Base-by-base conservation (phyloP, 2,329 filamentous ascomycete genomes). In the Karstenula rhodostoma region DNA sequence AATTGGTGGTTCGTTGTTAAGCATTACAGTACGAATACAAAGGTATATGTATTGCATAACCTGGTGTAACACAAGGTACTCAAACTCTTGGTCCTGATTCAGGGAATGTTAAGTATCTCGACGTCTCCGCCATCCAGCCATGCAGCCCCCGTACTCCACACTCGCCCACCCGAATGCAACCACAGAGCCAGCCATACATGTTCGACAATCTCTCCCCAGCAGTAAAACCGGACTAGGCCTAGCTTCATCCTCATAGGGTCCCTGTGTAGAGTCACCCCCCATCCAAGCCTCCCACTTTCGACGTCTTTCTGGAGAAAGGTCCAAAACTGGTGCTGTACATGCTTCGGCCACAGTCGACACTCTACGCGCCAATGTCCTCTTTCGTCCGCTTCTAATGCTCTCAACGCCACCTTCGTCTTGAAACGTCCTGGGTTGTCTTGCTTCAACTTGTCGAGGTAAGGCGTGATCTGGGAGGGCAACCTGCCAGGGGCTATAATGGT, bases 151-250 rank as follows among this genome's bases (percentile, higher is more conserved):
- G 85, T 85, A 7, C 80, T 81, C 60, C 85, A 84, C 17, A 94
- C 77, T 61, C 83, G 83, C 33, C 89, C 83, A 58, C 86, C 83
- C 67, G 89, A 94, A 0, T 88, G 90, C 15, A 93, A 78, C 72
- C 91, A 94, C 0, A 96, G 77, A 42, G 94, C 75, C 4, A 95
- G 77, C 74, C 93, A 96, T 35, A 92, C 83, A 69, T 96, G 89
- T 56, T 87, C 84, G 0, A 87, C 86, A 0, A 92, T 80, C 63
- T 89, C 85, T 0, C 91, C 93, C 89, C 91, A 97, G 71, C 91
- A 92, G 73, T 91, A 95, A 1, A 94, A 75, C 35, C 87, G 85
- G 1, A 96, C 74, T 1, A 66, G 75, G 58, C 82, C 79, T 12
- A 78, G 63, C 12, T 33, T 37, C 49, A 40, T 40, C 15, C 35